Conservation (phyloP, 1,284 basidiomycete species). For the Cryptococcus sp. region DNA sequence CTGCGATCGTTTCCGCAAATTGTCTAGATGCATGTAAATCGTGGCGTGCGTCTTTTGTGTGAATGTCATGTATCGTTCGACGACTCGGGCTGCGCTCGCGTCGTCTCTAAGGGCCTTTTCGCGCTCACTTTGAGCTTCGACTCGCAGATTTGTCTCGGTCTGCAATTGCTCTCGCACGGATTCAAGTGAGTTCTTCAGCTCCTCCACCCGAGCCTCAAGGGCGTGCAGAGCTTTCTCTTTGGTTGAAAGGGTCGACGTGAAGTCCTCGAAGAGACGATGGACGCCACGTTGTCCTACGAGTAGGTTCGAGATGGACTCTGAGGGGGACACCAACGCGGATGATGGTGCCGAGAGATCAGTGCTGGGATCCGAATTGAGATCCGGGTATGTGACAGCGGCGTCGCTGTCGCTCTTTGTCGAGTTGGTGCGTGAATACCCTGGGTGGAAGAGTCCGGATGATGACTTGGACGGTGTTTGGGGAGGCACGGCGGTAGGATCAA, state of each 20-base stretch:
- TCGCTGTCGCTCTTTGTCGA: not conserved
- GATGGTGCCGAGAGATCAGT: slow-evolving; percentile 11
- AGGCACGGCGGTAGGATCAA: slow-evolving; percentile 44
- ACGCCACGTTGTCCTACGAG: slow-evolving; percentile 50
- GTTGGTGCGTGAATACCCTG: slow-evolving; percentile 15
- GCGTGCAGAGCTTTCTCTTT: slow-evolving; percentile 63
- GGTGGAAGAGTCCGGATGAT: slow-evolving; percentile 24
- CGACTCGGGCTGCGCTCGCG: slow-evolving; percentile 75
- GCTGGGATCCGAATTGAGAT: slow-evolving; percentile 1
- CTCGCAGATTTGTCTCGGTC: slow-evolving; percentile 58
- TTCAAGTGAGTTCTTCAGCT: slow-evolving; percentile 65
- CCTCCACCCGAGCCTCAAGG: slow-evolving; percentile 74
- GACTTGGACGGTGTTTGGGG: slow-evolving; percentile 27
- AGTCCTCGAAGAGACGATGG: slow-evolving; percentile 49
- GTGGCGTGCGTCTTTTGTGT: slow-evolving; percentile 74
- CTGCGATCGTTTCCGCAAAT: slow-evolving; percentile 60
- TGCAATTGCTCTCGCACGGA: slow-evolving; percentile 61
- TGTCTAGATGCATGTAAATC: slow-evolving; percentile 66
- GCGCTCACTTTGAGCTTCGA: slow-evolving; percentile 61
- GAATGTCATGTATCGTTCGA: slow-evolving; percentile 87
- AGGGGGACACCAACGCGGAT: slow-evolving; percentile 12
- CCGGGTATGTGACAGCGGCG: not conserved
- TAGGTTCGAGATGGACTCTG: slow-evolving; percentile 49
- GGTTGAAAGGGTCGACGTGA: slow-evolving; percentile 34
- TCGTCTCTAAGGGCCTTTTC: slow-evolving; percentile 69